phyloP scores from a whole-genome alignment of 495 filamentous ascomycete species.

The Penicillium verhagenii region DNA sequence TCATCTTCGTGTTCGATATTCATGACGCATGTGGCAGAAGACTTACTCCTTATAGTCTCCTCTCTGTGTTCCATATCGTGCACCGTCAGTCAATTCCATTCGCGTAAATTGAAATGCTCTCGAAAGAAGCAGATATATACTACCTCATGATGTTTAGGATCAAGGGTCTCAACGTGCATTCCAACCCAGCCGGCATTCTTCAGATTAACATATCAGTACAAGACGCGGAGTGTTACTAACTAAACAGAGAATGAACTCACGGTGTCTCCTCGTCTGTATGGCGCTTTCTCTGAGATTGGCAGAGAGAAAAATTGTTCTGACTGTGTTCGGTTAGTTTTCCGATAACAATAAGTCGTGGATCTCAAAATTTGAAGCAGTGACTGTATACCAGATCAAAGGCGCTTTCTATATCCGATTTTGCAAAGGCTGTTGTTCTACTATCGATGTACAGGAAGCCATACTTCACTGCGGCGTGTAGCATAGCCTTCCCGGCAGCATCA shows the following conservation, averaged over 20 bases:
- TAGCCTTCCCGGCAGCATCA: constrained; percentile 51
- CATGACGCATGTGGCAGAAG: not conserved
- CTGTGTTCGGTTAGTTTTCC: constrained; percentile 31
- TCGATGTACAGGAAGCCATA: constrained; percentile 81
- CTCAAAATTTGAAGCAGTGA: constrained; percentile 11
- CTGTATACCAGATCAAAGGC: constrained; percentile 52
- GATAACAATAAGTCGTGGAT: constrained; percentile 22
- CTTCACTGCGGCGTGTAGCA: constrained; percentile 67
- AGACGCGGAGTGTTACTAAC: too few species aligned
- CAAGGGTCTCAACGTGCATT: constrained; percentile 78
- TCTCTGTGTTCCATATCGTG: not conserved
- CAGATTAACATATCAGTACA: not conserved
- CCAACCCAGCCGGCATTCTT: constrained; percentile 74
- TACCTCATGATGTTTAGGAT: constrained; percentile 71
- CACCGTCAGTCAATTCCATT: too few species aligned
- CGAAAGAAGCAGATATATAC: constrained; percentile 3
- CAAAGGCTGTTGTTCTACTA: constrained; percentile 56
- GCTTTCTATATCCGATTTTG: constrained; percentile 52
- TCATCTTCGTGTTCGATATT: too few species aligned
- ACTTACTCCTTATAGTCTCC: constrained; percentile 14
- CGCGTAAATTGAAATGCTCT: too few species aligned
- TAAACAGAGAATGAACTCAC: too few species aligned
- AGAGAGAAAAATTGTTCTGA: constrained; percentile 67
- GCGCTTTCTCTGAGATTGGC: constrained; percentile 61
- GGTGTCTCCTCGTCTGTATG: constrained; percentile 61